These are phyloP conservation scores for Oryza rufipogon DNA, from an alignment of 176 grass and related monocot species.

Conservation along the genomic window DNA sequence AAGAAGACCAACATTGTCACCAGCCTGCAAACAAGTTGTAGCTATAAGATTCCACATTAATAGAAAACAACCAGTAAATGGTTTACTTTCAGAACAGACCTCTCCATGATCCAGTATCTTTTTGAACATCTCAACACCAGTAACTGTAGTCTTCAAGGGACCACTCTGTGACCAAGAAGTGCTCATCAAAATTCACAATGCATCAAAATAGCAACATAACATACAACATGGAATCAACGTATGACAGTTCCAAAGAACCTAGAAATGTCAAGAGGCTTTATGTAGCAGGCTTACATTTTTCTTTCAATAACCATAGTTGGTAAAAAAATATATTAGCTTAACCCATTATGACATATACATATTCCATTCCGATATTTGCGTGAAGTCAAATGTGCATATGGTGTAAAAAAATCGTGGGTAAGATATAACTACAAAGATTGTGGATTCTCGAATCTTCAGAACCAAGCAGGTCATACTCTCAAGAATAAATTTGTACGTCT, in stretches of 20 bases:
- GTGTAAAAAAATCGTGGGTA: neutral
- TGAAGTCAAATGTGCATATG: neutral
- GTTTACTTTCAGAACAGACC: conserved; percentile 41
- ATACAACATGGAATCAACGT: neutral
- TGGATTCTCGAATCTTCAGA: neutral
- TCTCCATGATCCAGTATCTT: conserved; percentile 97
- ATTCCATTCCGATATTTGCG: neutral
- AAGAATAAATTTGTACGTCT: neutral
- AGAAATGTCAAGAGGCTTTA: neutral
- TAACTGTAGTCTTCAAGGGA: conserved; percentile 92
- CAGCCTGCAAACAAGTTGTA: conserved; percentile 56
- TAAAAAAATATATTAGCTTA: neutral
- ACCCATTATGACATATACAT: neutral
- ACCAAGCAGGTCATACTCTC: neutral
- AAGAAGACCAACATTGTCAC: conserved; percentile 95
- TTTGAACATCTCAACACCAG: conserved; percentile 99
- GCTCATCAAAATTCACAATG: neutral
- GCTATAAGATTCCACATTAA: neutral
- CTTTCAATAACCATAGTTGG: neutral
- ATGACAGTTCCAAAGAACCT: neutral
- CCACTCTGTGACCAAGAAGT: conserved; percentile 61
- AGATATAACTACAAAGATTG: neutral
- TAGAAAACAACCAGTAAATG: neutral
- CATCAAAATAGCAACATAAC: conserved; percentile 17
- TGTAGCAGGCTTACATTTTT: neutral